Conservation (phyloP, 148 eudicot genomes). For the Chenopodium suecicum region DNA sequence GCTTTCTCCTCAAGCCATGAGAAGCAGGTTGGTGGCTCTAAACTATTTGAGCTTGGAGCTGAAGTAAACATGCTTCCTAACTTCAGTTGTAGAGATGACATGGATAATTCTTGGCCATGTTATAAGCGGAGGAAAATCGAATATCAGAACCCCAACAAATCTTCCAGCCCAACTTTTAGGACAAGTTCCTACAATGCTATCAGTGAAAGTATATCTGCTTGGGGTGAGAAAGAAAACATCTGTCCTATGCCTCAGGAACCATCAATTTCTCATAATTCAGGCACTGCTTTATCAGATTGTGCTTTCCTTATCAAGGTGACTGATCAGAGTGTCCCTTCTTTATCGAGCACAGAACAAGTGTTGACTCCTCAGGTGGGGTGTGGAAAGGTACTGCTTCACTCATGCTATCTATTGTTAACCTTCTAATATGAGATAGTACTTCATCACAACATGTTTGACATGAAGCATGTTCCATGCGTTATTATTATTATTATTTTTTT, state of each 20-base stretch:
- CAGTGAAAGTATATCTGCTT: conserved; percentile 12
- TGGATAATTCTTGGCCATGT: conserved; percentile 56
- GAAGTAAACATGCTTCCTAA: conserved; percentile 18
- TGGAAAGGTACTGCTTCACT: conserved; percentile 44
- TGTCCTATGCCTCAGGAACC: neutral
- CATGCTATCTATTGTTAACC: neutral
- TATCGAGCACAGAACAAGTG: conserved; percentile 25
- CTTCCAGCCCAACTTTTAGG: conserved; percentile 25
- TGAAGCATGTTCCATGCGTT: neutral
- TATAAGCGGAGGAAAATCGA: conserved; percentile 60
- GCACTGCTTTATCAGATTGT: conserved; percentile 21
- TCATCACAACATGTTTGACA: neutral
- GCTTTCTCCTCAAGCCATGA: conserved; percentile 17
- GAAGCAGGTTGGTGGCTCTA: conserved; percentile 7
- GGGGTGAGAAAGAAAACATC: conserved; percentile 14
- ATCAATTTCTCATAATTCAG: conserved; percentile 13
- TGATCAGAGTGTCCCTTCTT: conserved; percentile 21
- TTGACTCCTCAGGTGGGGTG: conserved; percentile 26
- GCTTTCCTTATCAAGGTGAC: conserved; percentile 24
- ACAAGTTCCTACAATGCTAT: conserved; percentile 19
- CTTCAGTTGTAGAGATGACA: conserved; percentile 26
- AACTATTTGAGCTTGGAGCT: conserved; percentile 24
- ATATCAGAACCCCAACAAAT: conserved; percentile 11
- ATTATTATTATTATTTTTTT: neutral
- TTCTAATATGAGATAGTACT: neutral